phyloP scores from a whole-genome alignment of 2,329 filamentous ascomycete species.

The Cladorrhinum sp. region DNA sequence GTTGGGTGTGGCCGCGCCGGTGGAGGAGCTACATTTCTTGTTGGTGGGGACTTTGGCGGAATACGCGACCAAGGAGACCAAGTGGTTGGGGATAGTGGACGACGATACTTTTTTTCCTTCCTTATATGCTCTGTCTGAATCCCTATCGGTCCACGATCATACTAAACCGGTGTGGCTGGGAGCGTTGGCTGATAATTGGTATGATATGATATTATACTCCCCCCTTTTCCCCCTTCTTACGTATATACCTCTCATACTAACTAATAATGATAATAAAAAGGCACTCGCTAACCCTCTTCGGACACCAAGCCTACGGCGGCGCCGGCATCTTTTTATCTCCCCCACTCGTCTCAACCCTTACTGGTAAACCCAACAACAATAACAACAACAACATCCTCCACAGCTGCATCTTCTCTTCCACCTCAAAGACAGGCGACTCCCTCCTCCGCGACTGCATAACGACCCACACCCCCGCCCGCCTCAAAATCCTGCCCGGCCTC shows the following conservation, averaged over 20 bases:
- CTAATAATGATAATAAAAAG: background rate
- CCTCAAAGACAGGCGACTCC: constrained; percentile 48
- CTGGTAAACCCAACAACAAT: too few relatives aligned
- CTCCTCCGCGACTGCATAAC: constrained; percentile 58
- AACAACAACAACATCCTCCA: too few relatives aligned
- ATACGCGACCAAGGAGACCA: constrained; percentile 42
- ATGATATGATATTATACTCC: too few relatives aligned
- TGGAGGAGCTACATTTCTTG: constrained; percentile 57
- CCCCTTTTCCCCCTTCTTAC: background rate
- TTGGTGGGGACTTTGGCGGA: constrained; percentile 50
- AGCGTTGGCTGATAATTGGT: constrained; percentile 54
- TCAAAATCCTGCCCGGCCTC: constrained; percentile 54
- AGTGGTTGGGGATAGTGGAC: constrained; percentile 57
- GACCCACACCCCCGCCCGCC: constrained; percentile 48
- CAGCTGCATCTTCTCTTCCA: constrained; percentile 45
- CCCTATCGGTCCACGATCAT: too few relatives aligned
- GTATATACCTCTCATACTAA: background rate
- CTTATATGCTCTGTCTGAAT: constrained; percentile 42
- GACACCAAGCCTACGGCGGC: constrained; percentile 59
- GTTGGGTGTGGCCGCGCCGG: constrained; percentile 33
- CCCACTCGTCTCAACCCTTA: constrained; percentile 48
- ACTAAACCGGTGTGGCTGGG: constrained; percentile 52
- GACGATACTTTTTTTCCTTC: constrained; percentile 64
- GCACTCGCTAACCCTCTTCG: constrained; percentile 48
- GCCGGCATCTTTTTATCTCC: constrained; percentile 57